Conservation (phyloP, 2,329 filamentous ascomycete species). For the Pseudogymnoascus sp. region DNA sequence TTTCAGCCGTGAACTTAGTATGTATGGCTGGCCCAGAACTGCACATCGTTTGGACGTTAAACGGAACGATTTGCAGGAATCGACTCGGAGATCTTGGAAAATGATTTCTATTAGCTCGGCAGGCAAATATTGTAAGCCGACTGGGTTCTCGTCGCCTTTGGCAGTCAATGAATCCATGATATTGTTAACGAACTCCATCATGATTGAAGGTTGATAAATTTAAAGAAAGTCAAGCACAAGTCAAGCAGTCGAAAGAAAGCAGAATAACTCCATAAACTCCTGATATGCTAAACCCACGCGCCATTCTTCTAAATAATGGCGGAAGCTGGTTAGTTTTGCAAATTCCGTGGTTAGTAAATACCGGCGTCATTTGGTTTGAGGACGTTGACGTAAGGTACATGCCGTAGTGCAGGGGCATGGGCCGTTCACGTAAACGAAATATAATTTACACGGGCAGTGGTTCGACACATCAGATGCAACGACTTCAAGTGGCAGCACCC, state of each 20-base stretch:
- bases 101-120: conserved; percentile 19
- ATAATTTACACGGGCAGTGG: conserved; percentile 4
- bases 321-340: neutral
- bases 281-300: neutral
- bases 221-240: neutral
- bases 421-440: conserved; percentile 1
- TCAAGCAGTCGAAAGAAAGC: neutral
- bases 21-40: conserved; percentile 20
- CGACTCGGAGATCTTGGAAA: conserved; percentile 13
- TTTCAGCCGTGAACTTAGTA: conserved; percentile 17
- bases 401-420: neutral
- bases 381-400: conserved; percentile 5
- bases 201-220: neutral
- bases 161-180: neutral
- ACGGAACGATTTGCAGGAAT: conserved; percentile 17
- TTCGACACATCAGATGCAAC: neutral
- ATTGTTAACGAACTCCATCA: neutral
- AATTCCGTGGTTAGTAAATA: neutral
- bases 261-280: neutral
- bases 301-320: neutral
- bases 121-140: conserved; percentile 14
- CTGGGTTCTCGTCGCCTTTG: neutral
- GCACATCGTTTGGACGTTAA: conserved; percentile 19
- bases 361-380: neutral
- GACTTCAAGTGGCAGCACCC: conserved; percentile 5